Base-by-base conservation (phyloP, 352 stramenopile genomes). In the Phytophthora nicotianae region DNA sequence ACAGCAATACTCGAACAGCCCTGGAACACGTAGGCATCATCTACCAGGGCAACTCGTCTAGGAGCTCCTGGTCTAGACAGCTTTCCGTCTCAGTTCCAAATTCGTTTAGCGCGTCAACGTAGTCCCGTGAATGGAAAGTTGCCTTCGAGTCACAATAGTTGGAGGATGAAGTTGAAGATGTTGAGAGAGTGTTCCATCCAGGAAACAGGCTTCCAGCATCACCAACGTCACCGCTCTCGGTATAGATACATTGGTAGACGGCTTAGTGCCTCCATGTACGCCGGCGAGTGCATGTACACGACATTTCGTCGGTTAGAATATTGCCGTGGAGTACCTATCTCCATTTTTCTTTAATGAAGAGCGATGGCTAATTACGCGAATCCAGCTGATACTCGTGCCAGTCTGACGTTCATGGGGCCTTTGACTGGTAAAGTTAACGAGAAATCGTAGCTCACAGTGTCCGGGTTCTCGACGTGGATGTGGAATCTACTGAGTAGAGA, bases 1-100 rank as follows among this genome's bases (percentile, higher is more conserved):
- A 4, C 47, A 48, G 14, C 75, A 90, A 63, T 93, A 95, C 41
- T 83, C 77, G 43, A 77, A 87, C 14, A 93, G 47, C 0, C 72
- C 50, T 20, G 68, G 54, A 82, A 85, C 43, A 75, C 72, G 60
- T 87, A 74, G 11, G 66, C 58, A 50, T 93, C 86, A 47, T 95
- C 83, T 23, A 89, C 74, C n/a, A 95, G 70, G 5, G 79, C 77
- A 38, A 83, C 16, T 68, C 58, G 27, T 75, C 45, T 13, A 68
- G 43, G n/a, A 24, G 33, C 10, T 46, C 20, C 16, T 58, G 24
- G 27, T 42, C n/a, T 54, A 40, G 35, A 3, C 35, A 4, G 16
- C 16, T 17, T 8, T 37, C 37, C 8, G 9, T 24, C 7, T 5
- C 52, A 52, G 27, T 21, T 55, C 32, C 43, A 6, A 62, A 40